A percentile compares a stretch with the other conserved stretches of the same genome.
Evolutionary conservation across 2,329 filamentous ascomycete species (phyloP).

Genomic region (Colletotrichum tanaceti): DNA sequence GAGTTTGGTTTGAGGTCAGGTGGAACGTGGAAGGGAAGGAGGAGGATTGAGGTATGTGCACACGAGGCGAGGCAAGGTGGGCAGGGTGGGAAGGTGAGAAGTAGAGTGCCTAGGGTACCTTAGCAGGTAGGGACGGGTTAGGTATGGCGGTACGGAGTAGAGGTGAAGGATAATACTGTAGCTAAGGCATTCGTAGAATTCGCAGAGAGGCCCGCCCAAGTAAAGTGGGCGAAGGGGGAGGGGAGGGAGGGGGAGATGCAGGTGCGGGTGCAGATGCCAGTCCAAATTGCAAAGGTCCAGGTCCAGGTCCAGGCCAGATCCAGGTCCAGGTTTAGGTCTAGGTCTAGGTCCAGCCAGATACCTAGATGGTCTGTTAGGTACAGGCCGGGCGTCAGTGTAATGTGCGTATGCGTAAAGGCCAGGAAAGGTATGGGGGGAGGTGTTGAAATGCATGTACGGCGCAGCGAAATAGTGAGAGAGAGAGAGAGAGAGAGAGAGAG

Average conservation of each 20-base stretch:
- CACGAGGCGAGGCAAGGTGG: slow-evolving; percentile 18
- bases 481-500: neutral
- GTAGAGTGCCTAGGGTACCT: neutral
- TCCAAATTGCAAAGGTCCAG: slow-evolving; percentile 26
- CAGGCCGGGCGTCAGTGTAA: slow-evolving; percentile 31
- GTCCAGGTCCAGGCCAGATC: slow-evolving; percentile 26
- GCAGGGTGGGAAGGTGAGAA: slow-evolving; percentile 26
- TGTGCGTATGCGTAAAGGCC: slow-evolving; percentile 16
- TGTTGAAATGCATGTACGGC: neutral
- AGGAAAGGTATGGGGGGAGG: slow-evolving; percentile 4
- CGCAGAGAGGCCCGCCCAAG: slow-evolving; percentile 21
- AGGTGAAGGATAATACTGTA: slow-evolving; percentile 9
- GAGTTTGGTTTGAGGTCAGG: slow-evolving; percentile 17
- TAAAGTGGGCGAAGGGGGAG: slow-evolving; percentile 20
- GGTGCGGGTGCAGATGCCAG: slow-evolving; percentile 23
- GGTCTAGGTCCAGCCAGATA: slow-evolving; percentile 19
- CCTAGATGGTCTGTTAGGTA: slow-evolving; percentile 1
- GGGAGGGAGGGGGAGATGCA: slow-evolving; percentile 2
- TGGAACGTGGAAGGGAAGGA: neutral
- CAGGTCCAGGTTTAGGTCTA: slow-evolving; percentile 21
- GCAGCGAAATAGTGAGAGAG: neutral
- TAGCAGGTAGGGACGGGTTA: too few relatives aligned
- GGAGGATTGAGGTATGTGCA: slow-evolving; percentile 18
- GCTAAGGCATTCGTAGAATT: too few relatives aligned
- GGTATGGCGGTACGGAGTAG: too few relatives aligned